Evolutionary conservation across 176 grass and related monocot genomes (phyloP).

Genomic region (Oryza glaberrima): DNA sequence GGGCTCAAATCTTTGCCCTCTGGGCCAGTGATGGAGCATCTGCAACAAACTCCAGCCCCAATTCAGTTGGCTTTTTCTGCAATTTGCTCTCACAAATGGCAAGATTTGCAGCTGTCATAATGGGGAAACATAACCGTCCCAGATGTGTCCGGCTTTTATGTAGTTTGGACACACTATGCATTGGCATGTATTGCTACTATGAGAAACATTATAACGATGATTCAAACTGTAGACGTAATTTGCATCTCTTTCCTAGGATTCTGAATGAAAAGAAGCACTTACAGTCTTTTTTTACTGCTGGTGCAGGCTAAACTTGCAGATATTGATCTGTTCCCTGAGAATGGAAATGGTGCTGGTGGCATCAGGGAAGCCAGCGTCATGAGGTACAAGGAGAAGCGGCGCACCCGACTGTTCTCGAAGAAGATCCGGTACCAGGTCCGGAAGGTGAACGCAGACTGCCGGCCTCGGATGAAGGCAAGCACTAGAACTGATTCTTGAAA

Average conservation of each 20-base stretch:
- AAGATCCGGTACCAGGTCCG: constrained; percentile 98
- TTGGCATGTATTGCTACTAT: constrained; percentile 29
- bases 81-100: constrained; percentile 48
- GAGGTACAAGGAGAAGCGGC: constrained; percentile 98
- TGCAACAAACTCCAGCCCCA: constrained; percentile 53
- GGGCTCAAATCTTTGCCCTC: constrained; percentile 44
- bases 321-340: constrained; percentile 80
- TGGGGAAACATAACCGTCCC: constrained; percentile 38
- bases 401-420: constrained; percentile 85
- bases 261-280: constrained; percentile 1
- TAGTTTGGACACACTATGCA: constrained; percentile 39
- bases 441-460: constrained; percentile 89
- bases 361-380: constrained; percentile 94
- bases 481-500: constrained; percentile 67
- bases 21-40: constrained; percentile 46
- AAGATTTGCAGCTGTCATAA: constrained; percentile 46
- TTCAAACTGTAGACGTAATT: neutral
- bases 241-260: constrained; percentile 6
- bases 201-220: neutral
- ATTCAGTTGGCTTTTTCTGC: constrained; percentile 49
- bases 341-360: constrained; percentile 44
- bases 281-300: neutral
- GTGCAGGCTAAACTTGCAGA: constrained; percentile 76
- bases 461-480: constrained; percentile 99
- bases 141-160: constrained; percentile 49